phyloP scores from a whole-genome alignment of 2,329 filamentous ascomycete species.

The Blastomyces percursus region DNA sequence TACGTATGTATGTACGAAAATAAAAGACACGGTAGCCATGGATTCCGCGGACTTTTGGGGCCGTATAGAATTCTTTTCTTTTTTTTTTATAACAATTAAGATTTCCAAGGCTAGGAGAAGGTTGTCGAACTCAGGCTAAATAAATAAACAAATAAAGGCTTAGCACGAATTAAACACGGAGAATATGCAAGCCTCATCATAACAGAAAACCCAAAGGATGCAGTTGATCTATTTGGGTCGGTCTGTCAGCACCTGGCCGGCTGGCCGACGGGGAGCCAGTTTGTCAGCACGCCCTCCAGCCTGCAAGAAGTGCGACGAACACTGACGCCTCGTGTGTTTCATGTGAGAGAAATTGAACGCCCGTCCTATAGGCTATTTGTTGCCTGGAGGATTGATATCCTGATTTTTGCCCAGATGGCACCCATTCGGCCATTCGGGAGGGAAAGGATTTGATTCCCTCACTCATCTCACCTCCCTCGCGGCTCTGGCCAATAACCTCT shows the following conservation, averaged over 20 bases:
- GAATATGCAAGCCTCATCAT: neutral
- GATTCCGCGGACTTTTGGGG: neutral
- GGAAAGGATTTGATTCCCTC: too few species aligned
- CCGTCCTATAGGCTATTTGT: neutral
- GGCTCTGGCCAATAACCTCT: conserved; percentile 7
- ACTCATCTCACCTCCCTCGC: neutral
- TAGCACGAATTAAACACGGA: neutral
- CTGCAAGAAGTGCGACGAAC: neutral
- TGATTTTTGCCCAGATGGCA: neutral
- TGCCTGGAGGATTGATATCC: neutral
- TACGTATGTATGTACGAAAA: too few species aligned
- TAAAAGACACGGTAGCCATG: neutral
- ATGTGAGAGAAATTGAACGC: neutral
- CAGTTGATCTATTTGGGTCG: neutral
- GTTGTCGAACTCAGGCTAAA: neutral
- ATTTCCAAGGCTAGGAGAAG: neutral
- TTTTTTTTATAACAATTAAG: neutral
- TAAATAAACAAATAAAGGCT: neutral
- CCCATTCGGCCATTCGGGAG: neutral
- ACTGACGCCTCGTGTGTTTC: neutral
- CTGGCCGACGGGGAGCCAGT: neutral
- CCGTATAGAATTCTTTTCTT: neutral
- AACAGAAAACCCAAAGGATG: neutral
- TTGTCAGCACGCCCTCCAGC: neutral
- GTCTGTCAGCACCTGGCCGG: neutral